A percentile compares a stretch with the other conserved stretches of the same genome.
phyloP scores from a whole-genome alignment of 1,139 yeast genomes.

The Yamadazyma sp. region DNA sequence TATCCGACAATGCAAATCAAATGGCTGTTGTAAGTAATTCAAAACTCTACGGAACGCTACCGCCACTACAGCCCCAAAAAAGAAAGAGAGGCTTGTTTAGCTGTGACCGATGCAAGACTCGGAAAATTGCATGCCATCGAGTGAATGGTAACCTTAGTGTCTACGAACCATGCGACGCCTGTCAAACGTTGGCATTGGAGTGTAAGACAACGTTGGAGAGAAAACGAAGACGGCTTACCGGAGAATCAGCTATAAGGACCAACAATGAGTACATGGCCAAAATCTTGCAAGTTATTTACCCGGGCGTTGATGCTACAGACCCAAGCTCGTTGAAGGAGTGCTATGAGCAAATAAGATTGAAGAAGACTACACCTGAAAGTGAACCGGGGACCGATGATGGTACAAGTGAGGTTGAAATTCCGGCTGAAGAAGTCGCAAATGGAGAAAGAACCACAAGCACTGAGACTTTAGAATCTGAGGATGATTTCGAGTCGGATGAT shows the following conservation, averaged over 20 bases:
- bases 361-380: not conserved
- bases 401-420: no score
- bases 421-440: no score
- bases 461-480: not conserved
- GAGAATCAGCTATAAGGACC: conserved; percentile 8
- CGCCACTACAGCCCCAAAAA: not conserved
- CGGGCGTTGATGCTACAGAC: conserved; percentile 39
- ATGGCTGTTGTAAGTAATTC: not conserved
- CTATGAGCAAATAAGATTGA: conserved; percentile 16
- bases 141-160: conserved; percentile 6
- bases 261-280: conserved; percentile 22
- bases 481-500: conserved; percentile 1
- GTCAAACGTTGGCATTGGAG: conserved; percentile 7
- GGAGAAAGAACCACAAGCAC: not conserved
- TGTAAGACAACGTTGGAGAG: conserved; percentile 13
- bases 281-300: conserved; percentile 37
- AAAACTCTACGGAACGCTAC: not conserved
- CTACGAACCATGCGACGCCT: conserved; percentile 13
- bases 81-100: conserved; percentile 31
- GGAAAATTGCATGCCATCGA: conserved; percentile 44
- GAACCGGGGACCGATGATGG: not conserved
- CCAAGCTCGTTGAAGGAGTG: conserved; percentile 33
- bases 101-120: conserved; percentile 45
- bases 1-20: not conserved
- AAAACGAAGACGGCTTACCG: conserved; percentile 13